phyloP scores from a whole-genome alignment of 192 early-diverging fungal species.

The Thoreauomyces humboldtii region DNA sequence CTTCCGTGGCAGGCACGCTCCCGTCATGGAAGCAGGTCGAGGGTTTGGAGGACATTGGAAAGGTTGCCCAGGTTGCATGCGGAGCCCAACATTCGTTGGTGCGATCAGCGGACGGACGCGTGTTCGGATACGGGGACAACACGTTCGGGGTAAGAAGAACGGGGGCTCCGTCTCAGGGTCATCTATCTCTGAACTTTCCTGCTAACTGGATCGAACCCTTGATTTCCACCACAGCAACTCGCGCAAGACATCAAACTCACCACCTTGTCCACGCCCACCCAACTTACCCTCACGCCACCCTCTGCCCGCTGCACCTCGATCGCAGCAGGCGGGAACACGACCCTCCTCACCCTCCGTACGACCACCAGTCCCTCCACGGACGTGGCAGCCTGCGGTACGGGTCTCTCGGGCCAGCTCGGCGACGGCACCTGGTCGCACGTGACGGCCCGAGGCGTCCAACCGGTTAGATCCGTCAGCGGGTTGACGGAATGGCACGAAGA shows the following conservation, averaged over 20 bases:
- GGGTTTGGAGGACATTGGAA: background rate
- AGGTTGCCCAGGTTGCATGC: constrained; percentile 32
- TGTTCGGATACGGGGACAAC: constrained; percentile 40
- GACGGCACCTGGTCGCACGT: constrained; percentile 33
- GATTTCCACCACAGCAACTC: constrained; percentile 9
- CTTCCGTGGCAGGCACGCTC: background rate
- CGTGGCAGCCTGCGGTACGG: constrained; percentile 37
- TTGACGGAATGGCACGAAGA: constrained; percentile 33
- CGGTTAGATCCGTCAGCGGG: constrained; percentile 28
- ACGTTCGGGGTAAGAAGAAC: constrained; percentile 29
- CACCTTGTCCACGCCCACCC: background rate
- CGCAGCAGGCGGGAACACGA: constrained; percentile 42
- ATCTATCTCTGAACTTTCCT: no score
- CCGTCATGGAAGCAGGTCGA: background rate
- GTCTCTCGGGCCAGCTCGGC: constrained; percentile 45
- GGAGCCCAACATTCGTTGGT: constrained; percentile 34
- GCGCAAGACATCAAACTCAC: background rate
- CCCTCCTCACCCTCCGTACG: constrained; percentile 30
- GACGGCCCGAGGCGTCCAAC: constrained; percentile 8
- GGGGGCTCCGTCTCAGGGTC: background rate
- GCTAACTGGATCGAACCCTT: no score
- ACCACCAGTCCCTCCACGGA: constrained; percentile 16
- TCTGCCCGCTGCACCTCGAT: constrained; percentile 29
- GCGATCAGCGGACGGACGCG: constrained; percentile 35
- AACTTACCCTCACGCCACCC: background rate